phyloP scores from a whole-genome alignment of 306 rosid species.

The Lagenaria siceraria region DNA sequence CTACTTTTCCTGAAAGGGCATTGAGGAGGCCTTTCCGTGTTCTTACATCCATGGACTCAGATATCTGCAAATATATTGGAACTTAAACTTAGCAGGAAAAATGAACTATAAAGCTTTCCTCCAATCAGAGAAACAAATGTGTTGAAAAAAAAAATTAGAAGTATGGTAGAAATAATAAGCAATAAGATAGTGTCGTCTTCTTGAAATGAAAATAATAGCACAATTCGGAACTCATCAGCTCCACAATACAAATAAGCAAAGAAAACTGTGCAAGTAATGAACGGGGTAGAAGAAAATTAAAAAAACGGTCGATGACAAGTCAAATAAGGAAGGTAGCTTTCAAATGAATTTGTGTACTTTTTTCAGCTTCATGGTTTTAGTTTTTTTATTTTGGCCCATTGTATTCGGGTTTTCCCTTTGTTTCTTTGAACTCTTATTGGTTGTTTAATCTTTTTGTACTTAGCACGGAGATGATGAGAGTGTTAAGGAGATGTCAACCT shows the following conservation, averaged over 20 bases:
- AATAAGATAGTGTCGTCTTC: background rate
- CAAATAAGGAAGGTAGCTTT: too few species aligned
- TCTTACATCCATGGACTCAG: slow-evolving; percentile 81
- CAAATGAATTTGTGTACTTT: too few species aligned
- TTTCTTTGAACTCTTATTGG: too few species aligned
- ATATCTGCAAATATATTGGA: slow-evolving; percentile 45
- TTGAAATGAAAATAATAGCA: background rate
- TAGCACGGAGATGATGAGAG: too few species aligned
- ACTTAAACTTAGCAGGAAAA: background rate
- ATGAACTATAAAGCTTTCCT: slow-evolving; percentile 1
- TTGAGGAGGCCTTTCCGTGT: slow-evolving; percentile 89
- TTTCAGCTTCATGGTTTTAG: too few species aligned
- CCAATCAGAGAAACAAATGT: background rate
- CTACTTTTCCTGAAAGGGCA: slow-evolving; percentile 85
- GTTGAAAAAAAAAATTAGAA: background rate
- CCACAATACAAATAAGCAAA: background rate
- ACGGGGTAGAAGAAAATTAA: too few species aligned
- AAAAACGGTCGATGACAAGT: too few species aligned
- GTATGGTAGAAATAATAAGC: background rate
- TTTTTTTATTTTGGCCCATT: too few species aligned
- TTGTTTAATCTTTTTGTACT: too few species aligned
- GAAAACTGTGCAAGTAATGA: too few species aligned
- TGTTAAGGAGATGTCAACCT: too few species aligned
- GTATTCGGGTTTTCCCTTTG: too few species aligned
- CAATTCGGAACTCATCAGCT: background rate